Evolutionary conservation across 164 flowering plant genomes (phyloP).

Genomic region (Stephania japonica): DNA sequence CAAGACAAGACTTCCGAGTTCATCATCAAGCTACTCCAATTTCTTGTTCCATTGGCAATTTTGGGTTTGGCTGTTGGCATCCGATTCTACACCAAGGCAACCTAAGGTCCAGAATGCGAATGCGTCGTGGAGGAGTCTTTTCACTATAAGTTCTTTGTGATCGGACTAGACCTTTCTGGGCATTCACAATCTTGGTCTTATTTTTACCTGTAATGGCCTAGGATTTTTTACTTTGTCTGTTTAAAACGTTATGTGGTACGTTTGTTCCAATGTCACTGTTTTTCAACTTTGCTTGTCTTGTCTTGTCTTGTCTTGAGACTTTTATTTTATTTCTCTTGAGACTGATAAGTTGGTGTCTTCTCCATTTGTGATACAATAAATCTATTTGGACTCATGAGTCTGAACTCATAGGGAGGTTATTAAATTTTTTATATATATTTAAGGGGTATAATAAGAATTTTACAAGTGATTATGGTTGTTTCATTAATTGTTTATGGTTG

Average conservation of each 20-base stretch:
- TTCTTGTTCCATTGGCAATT: conserved; percentile 70
- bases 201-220: neutral
- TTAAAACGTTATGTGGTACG: neutral
- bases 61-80: conserved; percentile 69
- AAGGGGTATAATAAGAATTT: too few relatives aligned
- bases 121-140: neutral
- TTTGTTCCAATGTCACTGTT: neutral
- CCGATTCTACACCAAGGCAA: conserved; percentile 64
- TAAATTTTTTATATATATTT: too few relatives aligned
- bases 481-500: too few relatives aligned
- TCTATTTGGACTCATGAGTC: too few relatives aligned
- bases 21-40: conserved; percentile 74
- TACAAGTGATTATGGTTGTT: too few relatives aligned
- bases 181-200: neutral
- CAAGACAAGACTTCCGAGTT: conserved; percentile 71
- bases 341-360: neutral
- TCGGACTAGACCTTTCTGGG: neutral
- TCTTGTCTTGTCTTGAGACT: neutral
- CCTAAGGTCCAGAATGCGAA: conserved; percentile 14
- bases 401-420: too few relatives aligned
- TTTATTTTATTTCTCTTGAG: neutral
- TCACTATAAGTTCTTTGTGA: conserved; percentile 1
- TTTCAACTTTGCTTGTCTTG: neutral
- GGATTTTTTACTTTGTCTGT: neutral
- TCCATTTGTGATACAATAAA: too few relatives aligned